Evolutionary conservation across 2,329 filamentous ascomycete genomes (phyloP), one percentile per base, ranked within the genome.

Genomic region (Colletotrichum filicis): DNA sequence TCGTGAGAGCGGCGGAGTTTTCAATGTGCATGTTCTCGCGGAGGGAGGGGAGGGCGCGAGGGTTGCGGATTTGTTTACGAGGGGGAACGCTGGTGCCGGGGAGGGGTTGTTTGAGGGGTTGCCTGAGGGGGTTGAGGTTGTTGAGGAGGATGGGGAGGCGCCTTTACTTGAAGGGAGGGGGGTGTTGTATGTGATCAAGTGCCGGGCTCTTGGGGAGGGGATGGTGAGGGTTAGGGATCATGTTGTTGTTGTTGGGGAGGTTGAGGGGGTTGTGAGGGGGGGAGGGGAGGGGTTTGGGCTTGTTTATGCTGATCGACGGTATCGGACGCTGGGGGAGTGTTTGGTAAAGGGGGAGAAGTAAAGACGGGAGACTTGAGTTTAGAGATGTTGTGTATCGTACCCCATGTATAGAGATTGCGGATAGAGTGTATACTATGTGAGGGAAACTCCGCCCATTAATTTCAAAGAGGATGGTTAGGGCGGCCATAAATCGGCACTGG

Each of bases 1-100:
- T 26, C 72, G 79, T 16, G 79, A 78, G 16, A 74, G 78, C 19
- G 79, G 77, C 16, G 85, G 82, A 56, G 76, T 84, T 1, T 91
- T 91, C 78, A 90, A 90, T 70, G 83, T 91, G 16, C 89, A 91
- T 73, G 78, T 91, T 6, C 84, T 91, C 0, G 80, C 83, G 0
- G 87, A 85, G 5, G 85, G 88, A 52, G 80, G 79, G 5, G 76
- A 79, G 1, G 89, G 89, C 12, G 88, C 86, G 6, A 78, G 79
- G 6, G 81, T 90, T 4, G 89, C 89, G 1, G 84, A 87, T 63
- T 84, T 86, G 71, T 89, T 90, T 74, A 85, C 87, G 4, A 78
- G 83, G 53, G 88, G 88, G 0, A 89, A 90, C 68, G 76, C 79
- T 2, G 81, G 79, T 2, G 81, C 79, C 2, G 80, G 71, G 9